Base-by-base conservation (phyloP, 495 filamentous ascomycete species). In the Emericellopsis terricola region DNA sequence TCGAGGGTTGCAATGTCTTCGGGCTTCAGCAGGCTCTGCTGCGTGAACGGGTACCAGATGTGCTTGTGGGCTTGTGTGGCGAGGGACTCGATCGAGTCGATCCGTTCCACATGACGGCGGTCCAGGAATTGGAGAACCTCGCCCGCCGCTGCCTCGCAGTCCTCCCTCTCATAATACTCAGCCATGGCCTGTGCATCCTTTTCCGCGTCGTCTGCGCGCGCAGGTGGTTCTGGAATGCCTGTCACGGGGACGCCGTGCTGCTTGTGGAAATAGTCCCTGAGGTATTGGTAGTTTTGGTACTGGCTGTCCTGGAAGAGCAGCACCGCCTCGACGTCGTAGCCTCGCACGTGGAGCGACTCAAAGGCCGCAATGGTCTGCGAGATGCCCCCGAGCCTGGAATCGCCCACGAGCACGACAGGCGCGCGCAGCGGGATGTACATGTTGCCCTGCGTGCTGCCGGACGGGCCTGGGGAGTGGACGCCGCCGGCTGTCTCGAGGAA, bases 11-110 rank as follows among this genome's bases (percentile, higher is more conserved):
- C 59, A 36, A 85, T 80, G 19, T 67, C 67, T 19, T 70, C 53
- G 4, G 65, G 45, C 3, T 49, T 49, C 36, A 78, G 59, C 28
- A 60, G 60, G n/a, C 65, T 60, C 28, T 86, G 80, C 45, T 86
- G 80, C 8, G 77, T 84, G 34, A 86, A 86, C 0, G 80, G 80
- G 41, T 82, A 81, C 80, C 80, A 86, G 33, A 86, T 81, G 5
- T 57, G 49, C 16, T 65, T 40, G 16, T 64, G 50, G 0, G 78
- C 80, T 19, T 59, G 50, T 2, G 42, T 39, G 4, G 66, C 41
- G 75, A 84, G 78, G 20, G 49, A 56, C 26, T 70, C 60, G 3
- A 86, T 47, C 2, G 57, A 51, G 5, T 60, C 43, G 3, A 80
- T 60, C 11, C 78, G 60, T 10, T 50, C 34, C 0, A 40, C 36